A percentile compares a stretch with the other conserved stretches of the same genome.
phyloP scores from a whole-genome alignment of 1,284 basidiomycete species.

The Cryptococcus floricola region DNA sequence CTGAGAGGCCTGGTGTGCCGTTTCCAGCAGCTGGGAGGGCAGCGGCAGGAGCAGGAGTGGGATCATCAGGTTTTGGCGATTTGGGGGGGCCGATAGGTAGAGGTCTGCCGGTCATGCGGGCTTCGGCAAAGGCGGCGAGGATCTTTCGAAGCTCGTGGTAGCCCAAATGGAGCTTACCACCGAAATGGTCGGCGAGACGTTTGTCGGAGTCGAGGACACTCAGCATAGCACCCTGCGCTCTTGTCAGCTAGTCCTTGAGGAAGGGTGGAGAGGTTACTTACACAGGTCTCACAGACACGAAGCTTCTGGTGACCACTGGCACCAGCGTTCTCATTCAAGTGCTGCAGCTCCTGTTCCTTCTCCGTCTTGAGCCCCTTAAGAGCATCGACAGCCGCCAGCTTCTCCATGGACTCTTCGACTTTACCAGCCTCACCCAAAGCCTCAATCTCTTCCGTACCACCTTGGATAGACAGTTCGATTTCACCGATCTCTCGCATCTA shows the following conservation, averaged over 20 bases:
- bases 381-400: slow-evolving; percentile 95
- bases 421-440: slow-evolving; percentile 92
- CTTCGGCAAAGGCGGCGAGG: slow-evolving; percentile 79
- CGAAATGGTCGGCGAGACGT: slow-evolving; percentile 98
- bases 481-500: slow-evolving; percentile 99
- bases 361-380: slow-evolving; percentile 93
- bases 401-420: slow-evolving; percentile 96
- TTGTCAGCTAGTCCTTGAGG: background rate
- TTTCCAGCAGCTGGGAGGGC: slow-evolving; percentile 38
- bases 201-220: slow-evolving; percentile 97
- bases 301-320: slow-evolving; percentile 99
- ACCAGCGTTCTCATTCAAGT: slow-evolving; percentile 95
- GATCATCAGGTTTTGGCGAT: slow-evolving; percentile 50
- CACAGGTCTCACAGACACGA: slow-evolving; percentile 98
- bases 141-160: slow-evolving; percentile 97
- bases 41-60: background rate
- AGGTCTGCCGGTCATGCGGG: slow-evolving; percentile 72
- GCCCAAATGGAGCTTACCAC: slow-evolving; percentile 99
- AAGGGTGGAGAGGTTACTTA: slow-evolving; percentile 10
- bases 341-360: slow-evolving; percentile 95
- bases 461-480: slow-evolving; percentile 97
- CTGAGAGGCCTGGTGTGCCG: slow-evolving; percentile 17
- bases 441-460: slow-evolving; percentile 97
- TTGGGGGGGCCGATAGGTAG: slow-evolving; percentile 27
- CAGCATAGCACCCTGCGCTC: slow-evolving; percentile 70